Percentiles rank a stretch among this genome's conserved stretches.
Evolutionary conservation across 768 basidiomycete genomes (phyloP).

Genomic region (Clavaria fumosa): DNA sequence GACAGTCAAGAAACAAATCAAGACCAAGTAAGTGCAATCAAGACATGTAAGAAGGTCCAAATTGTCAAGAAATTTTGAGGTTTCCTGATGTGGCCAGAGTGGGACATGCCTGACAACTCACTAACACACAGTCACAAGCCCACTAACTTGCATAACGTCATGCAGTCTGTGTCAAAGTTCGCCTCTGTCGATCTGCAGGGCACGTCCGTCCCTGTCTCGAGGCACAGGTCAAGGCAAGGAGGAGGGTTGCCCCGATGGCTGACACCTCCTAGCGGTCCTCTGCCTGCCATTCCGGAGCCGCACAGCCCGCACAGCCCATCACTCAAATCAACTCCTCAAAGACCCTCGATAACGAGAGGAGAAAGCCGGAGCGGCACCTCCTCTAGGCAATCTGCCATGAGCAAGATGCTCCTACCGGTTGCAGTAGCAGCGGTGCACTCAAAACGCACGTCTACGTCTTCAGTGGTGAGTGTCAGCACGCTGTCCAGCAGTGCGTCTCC

Average conservation of each 20-base stretch:
- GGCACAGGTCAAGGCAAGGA: constrained; percentile 44
- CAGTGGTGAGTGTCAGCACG: constrained; percentile 28
- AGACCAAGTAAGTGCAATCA: no score
- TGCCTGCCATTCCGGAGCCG: constrained; percentile 29
- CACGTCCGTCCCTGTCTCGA: no score
- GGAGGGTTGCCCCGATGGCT: constrained; percentile 32
- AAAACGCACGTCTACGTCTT: constrained; percentile 38
- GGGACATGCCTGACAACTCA: constrained; percentile 33
- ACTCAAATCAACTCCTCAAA: constrained; percentile 17
- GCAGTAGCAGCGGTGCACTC: constrained; percentile 35
- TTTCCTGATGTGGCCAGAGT: no score
- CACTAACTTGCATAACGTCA: constrained; percentile 36
- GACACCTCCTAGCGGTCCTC: constrained; percentile 46
- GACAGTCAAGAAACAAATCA: no score
- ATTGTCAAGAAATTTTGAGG: no score
- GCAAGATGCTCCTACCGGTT: constrained; percentile 28
- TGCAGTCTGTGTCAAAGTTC: constrained; percentile 28
- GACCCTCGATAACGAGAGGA: constrained; percentile 14
- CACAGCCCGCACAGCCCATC: constrained; percentile 12
- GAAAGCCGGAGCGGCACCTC: constrained; percentile 23
- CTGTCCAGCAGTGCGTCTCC: constrained; percentile 28
- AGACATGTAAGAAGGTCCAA: no score
- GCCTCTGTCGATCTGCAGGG: constrained; percentile 30
- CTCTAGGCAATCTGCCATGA: constrained; percentile 22
- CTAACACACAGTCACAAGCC: constrained; percentile 39